phyloP scores from a whole-genome alignment of 2,329 filamentous ascomycete genomes.

The Aspergillus brunneoviolaceus region DNA sequence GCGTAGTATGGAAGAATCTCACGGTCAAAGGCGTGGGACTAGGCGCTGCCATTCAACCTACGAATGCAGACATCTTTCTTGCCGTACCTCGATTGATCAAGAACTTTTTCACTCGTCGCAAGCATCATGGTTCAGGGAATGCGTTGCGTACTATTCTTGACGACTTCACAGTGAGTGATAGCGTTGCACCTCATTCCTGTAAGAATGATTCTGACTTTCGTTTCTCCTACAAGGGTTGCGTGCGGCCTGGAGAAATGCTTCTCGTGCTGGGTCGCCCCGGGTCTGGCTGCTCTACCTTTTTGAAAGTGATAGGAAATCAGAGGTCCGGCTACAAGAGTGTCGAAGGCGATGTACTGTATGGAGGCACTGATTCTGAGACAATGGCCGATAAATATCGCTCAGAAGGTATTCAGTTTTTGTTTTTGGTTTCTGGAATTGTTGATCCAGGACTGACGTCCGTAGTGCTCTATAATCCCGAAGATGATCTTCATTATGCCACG shows the following conservation, averaged over 20 bases:
- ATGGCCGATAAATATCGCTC: slow-evolving; percentile 52
- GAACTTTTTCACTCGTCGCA: slow-evolving; percentile 41
- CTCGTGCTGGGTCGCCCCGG: slow-evolving; percentile 44
- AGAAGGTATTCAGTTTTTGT: slow-evolving; percentile 35
- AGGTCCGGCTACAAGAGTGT: slow-evolving; percentile 61
- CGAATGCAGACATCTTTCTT: slow-evolving; percentile 57
- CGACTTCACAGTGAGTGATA: slow-evolving; percentile 50
- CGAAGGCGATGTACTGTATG: slow-evolving; percentile 56
- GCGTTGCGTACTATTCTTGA: slow-evolving; percentile 67
- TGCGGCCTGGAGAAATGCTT: slow-evolving; percentile 42
- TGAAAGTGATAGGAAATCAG: slow-evolving; percentile 77
- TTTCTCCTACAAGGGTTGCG: slow-evolving; percentile 33
- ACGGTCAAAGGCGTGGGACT: slow-evolving; percentile 70
- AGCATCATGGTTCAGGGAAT: slow-evolving; percentile 28
- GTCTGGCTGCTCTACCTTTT: slow-evolving; percentile 70
- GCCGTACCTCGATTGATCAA: slow-evolving; percentile 49
- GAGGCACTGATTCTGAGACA: slow-evolving; percentile 53
- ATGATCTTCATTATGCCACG: slow-evolving; percentile 75
- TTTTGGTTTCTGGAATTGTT: background rate
- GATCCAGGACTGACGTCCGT: slow-evolving; percentile 27
- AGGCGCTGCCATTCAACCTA: slow-evolving; percentile 61
- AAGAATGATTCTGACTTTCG: slow-evolving; percentile 1
- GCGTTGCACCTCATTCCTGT: background rate
- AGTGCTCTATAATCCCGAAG: slow-evolving; percentile 74
- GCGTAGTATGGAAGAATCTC: slow-evolving; percentile 68